A percentile compares a stretch with the other conserved stretches of the same genome.
phyloP scores from a whole-genome alignment of 768 basidiomycete species.

The Mycena crocata region DNA sequence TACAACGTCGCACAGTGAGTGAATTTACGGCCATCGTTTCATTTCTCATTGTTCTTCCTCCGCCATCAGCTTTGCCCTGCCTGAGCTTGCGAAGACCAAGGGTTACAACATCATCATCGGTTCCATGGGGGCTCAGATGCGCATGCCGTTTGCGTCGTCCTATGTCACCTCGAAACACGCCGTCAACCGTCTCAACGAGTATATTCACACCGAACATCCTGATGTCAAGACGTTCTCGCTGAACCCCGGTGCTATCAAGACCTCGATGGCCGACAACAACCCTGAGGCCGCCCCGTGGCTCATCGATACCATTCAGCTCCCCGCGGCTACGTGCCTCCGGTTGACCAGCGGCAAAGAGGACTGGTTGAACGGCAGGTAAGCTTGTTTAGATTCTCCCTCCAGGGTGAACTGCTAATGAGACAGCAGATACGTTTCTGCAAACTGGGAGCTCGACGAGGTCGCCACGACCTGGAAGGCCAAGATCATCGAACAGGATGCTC shows the following conservation, averaged over 20 bases:
- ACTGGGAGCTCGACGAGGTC: conserved; percentile 30
- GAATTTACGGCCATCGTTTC: neutral
- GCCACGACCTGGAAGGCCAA: conserved; percentile 22
- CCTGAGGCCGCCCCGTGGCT: conserved; percentile 17
- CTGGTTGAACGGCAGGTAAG: conserved; percentile 36
- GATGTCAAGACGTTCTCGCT: conserved; percentile 5
- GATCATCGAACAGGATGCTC: conserved; percentile 24
- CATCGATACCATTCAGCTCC: conserved; percentile 32
- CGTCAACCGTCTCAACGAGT: neutral
- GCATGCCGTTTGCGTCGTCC: conserved; percentile 23
- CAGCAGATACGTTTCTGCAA: conserved; percentile 27
- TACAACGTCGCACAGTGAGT: conserved; percentile 38
- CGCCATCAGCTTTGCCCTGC: conserved; percentile 17
- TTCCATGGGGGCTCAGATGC: conserved; percentile 23
- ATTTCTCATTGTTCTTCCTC: neutral
- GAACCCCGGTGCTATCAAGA: conserved; percentile 29
- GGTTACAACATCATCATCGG: conserved; percentile 28
- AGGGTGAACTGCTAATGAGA: neutral
- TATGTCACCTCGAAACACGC: neutral
- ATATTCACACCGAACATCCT: neutral
- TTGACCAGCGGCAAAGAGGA: conserved; percentile 36
- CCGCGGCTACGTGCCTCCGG: conserved; percentile 34
- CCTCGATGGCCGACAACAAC: conserved; percentile 14
- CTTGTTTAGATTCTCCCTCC: neutral
- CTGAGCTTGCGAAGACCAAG: conserved; percentile 26